Conservation (phyloP, 768 basidiomycete genomes). For the Tylopilus rubrobrunneus region DNA sequence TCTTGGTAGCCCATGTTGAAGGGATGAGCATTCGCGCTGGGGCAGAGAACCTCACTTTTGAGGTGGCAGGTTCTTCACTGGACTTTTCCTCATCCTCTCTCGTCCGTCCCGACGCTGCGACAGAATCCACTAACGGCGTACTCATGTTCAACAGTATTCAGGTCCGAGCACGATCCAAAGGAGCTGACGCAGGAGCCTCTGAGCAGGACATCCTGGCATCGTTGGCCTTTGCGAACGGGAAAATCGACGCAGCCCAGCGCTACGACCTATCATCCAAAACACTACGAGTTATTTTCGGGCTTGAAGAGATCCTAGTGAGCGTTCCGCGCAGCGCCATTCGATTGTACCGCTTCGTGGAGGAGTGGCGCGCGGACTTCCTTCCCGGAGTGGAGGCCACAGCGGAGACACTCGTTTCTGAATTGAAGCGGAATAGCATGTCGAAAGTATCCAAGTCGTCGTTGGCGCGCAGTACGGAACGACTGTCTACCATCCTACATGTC, state of each 20-base stretch:
- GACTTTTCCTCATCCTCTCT: constrained; percentile 22
- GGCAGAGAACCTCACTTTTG: constrained; percentile 67
- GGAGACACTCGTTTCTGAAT: constrained; percentile 61
- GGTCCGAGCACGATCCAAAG: constrained; percentile 53
- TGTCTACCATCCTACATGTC: constrained; percentile 38
- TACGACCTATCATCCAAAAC: constrained; percentile 40
- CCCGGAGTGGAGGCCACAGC: constrained; percentile 69
- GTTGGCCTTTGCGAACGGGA: constrained; percentile 45
- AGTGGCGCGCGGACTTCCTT: constrained; percentile 79
- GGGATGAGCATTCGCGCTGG: constrained; percentile 55
- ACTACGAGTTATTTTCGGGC: constrained; percentile 41
- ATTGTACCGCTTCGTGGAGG: constrained; percentile 72
- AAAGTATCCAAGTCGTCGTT: constrained; percentile 31
- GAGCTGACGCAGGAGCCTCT: constrained; percentile 35
- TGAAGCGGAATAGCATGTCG: constrained; percentile 42
- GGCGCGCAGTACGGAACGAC: constrained; percentile 9
- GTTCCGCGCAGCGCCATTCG: constrained; percentile 81
- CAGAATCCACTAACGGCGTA: constrained; percentile 46
- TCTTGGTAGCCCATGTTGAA: constrained; percentile 41
- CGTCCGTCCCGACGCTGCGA: constrained; percentile 11
- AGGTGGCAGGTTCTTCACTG: constrained; percentile 42
- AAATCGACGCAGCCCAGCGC: constrained; percentile 43
- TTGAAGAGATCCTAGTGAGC: constrained; percentile 47
- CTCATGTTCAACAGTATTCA: constrained; percentile 49
- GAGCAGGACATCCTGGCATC: constrained; percentile 62